Evolutionary conservation across 2,329 filamentous ascomycete species (phyloP).

Genomic region (Penicillium brevicompactum): DNA sequence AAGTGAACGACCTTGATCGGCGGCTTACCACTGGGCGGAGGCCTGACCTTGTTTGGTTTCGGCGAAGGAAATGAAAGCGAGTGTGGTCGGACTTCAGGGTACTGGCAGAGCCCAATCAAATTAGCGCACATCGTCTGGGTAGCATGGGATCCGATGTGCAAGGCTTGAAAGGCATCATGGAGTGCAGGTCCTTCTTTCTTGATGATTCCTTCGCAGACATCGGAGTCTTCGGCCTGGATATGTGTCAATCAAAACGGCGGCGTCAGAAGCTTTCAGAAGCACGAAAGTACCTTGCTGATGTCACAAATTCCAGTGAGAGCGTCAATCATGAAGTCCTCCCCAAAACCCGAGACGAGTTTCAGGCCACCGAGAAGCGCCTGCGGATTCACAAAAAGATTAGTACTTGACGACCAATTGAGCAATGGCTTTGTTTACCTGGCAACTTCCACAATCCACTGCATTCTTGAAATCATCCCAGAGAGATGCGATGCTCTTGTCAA

Average conservation of each 20-base stretch:
- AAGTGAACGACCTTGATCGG: conserved; percentile 61
- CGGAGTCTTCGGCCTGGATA: conserved; percentile 51
- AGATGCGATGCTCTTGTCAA: conserved; percentile 17
- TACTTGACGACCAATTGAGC: background rate
- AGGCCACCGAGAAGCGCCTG: conserved; percentile 42
- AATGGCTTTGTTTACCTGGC: conserved; percentile 28
- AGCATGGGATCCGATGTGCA: conserved; percentile 53
- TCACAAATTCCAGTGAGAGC: conserved; percentile 42
- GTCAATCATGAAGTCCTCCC: conserved; percentile 46
- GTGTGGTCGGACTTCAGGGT: conserved; percentile 49
- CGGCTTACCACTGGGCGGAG: conserved; percentile 49
- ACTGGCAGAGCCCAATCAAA: conserved; percentile 57
- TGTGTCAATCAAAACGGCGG: background rate
- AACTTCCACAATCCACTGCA: conserved; percentile 34
- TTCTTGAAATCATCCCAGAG: conserved; percentile 36
- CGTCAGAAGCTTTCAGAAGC: background rate
- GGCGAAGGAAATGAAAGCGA: conserved; percentile 48
- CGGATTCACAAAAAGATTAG: background rate
- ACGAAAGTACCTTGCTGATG: conserved; percentile 31
- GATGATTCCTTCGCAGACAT: conserved; percentile 59
- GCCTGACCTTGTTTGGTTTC: conserved; percentile 42
- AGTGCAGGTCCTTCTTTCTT: conserved; percentile 57
- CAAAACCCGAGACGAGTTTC: conserved; percentile 48
- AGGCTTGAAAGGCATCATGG: conserved; percentile 51
- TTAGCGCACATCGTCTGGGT: conserved; percentile 56